These are phyloP conservation scores for Ophiostoma populinum DNA, from an alignment of 2,329 filamentous ascomycete genomes.

Conservation along the genomic window DNA sequence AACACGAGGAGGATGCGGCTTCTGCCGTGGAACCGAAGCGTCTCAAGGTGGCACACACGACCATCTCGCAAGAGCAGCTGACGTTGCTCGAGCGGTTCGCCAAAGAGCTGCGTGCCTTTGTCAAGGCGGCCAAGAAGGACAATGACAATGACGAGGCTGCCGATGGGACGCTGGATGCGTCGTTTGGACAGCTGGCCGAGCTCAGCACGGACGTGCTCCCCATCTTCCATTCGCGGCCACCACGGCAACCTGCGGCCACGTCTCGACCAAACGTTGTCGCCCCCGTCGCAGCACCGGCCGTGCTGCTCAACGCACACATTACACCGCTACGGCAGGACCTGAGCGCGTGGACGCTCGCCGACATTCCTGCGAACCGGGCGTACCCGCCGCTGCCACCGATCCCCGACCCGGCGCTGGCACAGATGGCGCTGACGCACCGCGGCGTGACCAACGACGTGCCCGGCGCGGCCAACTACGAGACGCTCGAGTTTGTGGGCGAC, in stretches of 20 bases:
- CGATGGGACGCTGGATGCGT: too few relatives aligned
- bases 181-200: slow-evolving; percentile 9
- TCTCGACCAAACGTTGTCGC: too few relatives aligned
- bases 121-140: slow-evolving; percentile 19
- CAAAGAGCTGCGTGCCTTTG: slow-evolving; percentile 22
- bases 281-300: not conserved
- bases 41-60: not conserved
- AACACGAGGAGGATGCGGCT: not conserved
- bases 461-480: slow-evolving; percentile 47
- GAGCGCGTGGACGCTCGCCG: slow-evolving; percentile 27
- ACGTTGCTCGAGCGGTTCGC: slow-evolving; percentile 18
- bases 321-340: not conserved
- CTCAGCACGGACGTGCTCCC: slow-evolving; percentile 3
- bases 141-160: not conserved
- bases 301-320: not conserved
- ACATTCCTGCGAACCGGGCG: slow-evolving; percentile 22
- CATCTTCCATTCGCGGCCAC: not conserved
- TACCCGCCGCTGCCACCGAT: slow-evolving; percentile 46
- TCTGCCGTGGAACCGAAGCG: slow-evolving; percentile 2
- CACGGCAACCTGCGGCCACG: not conserved
- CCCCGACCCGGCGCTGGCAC: slow-evolving; percentile 38
- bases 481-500: slow-evolving; percentile 78
- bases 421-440: slow-evolving; percentile 47
- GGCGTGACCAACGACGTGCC: slow-evolving; percentile 22
- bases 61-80: slow-evolving; percentile 9